Base-by-base conservation (phyloP, 768 basidiomycete genomes). In the Obba rivulosa region DNA sequence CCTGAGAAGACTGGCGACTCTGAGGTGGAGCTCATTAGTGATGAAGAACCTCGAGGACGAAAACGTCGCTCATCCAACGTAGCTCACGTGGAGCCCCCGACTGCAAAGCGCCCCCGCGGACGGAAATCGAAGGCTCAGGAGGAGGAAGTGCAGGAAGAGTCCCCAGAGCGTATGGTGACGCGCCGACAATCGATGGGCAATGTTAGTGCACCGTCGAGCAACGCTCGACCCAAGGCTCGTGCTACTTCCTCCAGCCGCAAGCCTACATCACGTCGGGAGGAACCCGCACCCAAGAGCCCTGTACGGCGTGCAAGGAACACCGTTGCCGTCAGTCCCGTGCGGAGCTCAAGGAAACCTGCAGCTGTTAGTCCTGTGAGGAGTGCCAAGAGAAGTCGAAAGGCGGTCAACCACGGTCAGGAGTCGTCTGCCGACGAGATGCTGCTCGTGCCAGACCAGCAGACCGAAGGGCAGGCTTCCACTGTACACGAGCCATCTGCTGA, bases 391-490 rank as follows among this genome's bases (percentile, higher is more conserved):
- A 42, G 18, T 22, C 44, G 7, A 23, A 43, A 34, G 13, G 11
- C 24, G 34, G 25, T 31, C 48, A 21, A 11, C 40, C 28, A 10
- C 43, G 20, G n/a, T 35, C 49, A 5, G 38, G 45, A 41, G 17
- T 45, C 52, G 4, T 52, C 57, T 2, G 28, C 52, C 7, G 57
- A 58, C 23, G 57, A 58, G 28, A 45, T 54, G 8, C 45, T 54
- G 16, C 17, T 56, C 17, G 45, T 45, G 25, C 17, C 45, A 8
- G 37, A 5, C 4, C 37, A 16, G 14, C 8, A 5, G 37, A 16
- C 5, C 8, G 37, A 38, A n/a, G 37, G 4, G 37, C n/a, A 38
- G 8, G 8, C 37, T 35, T 9, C 34, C 34, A 35, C 34, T 35
- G n/a, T n/a, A 9, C 9, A 35, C 9, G 34, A n/a, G 28, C 28